Evolutionary conservation across 371 early-diverging fungal genomes (phyloP), one percentile per base, ranked within the genome.

Genomic region (Dinochytrium kinnereticum): DNA sequence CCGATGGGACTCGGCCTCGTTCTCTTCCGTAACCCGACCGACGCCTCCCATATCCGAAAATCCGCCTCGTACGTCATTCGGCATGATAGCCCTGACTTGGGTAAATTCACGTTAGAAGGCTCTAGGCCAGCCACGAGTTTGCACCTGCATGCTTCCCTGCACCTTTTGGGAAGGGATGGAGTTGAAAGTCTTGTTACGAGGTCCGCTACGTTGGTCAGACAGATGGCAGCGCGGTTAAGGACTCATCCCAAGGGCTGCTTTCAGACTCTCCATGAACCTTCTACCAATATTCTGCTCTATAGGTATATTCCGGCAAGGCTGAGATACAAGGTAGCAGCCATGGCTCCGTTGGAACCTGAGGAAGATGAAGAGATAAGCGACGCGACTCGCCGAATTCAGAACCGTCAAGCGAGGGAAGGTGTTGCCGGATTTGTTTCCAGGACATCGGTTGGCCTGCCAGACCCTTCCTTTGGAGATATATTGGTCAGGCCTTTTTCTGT

Each of bases 101-200:
- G 86, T 17, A 80, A 81, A 66, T 85, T 80, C 59, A 84, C 86
- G 3, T 69, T 86, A 13, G 86, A 86, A 64, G 86, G 85, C 0
- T 81, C 81, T 1, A 74, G 86, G 3, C 85, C 86, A 1, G 86
- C 85, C 15, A 82, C 76, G 30, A 68, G 75, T 17, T 69, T 86
- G 39, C 80, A 86, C 59, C 75, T 86, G 2, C 86, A 86, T 53
- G 86, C 86, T 0, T 76, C 77, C 21, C 69, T 86, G 49, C 64
- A 73, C 61, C 71, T 86, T 7, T 55, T 86, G 1, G 86, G 86
- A 0, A 69, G 76, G 31, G 79, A 83, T 76, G 82, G 83, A 55
- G 82, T 88, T 70, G 77, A 90, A 82, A 65, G 79, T 40, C 76
- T 87, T 38, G 79, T 83, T 30, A 85, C 85, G 40, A 76, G 85